Evolutionary conservation across 257 asterid genomes (phyloP).

Genomic region (Nyctanthes arbortristis): DNA sequence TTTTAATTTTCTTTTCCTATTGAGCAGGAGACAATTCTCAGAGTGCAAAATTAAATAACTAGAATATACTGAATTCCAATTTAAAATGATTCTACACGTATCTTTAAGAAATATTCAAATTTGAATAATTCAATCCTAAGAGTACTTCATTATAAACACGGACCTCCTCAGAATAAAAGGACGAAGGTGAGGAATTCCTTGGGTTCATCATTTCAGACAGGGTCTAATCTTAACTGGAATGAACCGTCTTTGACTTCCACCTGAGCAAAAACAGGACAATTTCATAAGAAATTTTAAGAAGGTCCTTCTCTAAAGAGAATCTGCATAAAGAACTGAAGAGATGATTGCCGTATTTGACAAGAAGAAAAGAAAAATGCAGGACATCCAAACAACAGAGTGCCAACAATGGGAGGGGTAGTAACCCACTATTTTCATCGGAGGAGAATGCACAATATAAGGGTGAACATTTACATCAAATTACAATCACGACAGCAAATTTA

Average conservation of each 20-base stretch:
- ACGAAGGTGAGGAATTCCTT: conserved; percentile 66
- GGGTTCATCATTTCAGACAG: conserved; percentile 61
- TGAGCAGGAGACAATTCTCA: neutral
- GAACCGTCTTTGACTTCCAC: conserved; percentile 33
- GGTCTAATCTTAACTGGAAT: conserved; percentile 30
- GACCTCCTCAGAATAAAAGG: conserved; percentile 70
- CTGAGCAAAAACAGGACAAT: conserved; percentile 29
- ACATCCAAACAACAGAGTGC: conserved; percentile 13
- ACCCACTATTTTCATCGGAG: conserved; percentile 7
- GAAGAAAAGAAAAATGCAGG: conserved; percentile 1
- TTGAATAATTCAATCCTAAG: conserved; percentile 8
- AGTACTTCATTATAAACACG: conserved; percentile 65
- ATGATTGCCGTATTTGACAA: conserved; percentile 16
- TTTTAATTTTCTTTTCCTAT: neutral
- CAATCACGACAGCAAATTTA: conserved; percentile 28
- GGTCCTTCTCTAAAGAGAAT: conserved; percentile 31
- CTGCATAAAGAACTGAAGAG: conserved; percentile 36
- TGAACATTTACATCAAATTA: conserved; percentile 7
- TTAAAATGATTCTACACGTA: neutral
- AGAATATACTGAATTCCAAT: neutral
- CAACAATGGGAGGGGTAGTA: conserved; percentile 8
- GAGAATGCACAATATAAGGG: conserved; percentile 2
- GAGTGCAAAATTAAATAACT: neutral
- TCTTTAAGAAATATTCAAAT: conserved; percentile 1
- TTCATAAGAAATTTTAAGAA: conserved; percentile 30